Percentiles rank a stretch among this genome's conserved stretches.
Evolutionary conservation across 352 stramenopile species (phyloP).

Genomic region (Phytophthora sp.): DNA sequence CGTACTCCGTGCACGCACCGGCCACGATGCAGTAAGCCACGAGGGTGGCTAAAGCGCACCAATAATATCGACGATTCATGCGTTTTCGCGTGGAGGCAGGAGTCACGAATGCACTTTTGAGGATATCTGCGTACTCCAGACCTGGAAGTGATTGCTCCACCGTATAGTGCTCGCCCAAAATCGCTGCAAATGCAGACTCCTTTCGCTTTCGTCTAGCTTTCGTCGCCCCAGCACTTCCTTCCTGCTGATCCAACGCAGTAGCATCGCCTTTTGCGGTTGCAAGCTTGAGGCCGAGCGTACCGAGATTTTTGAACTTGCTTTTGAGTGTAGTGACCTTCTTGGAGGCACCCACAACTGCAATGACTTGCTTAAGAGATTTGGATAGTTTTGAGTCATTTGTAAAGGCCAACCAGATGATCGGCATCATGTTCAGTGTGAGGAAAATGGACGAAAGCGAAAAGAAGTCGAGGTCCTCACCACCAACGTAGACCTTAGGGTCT

Average conservation of each 20-base stretch:
- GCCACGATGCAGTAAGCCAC: slow-evolving; percentile 71
- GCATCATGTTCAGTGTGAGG: slow-evolving; percentile 89
- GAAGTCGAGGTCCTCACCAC: slow-evolving; percentile 72
- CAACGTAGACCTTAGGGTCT: slow-evolving; percentile 74
- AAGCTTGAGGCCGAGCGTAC: slow-evolving; percentile 77
- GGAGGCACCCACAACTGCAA: slow-evolving; percentile 71
- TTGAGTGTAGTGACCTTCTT: slow-evolving; percentile 86
- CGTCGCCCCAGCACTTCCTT: not conserved
- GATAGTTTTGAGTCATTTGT: slow-evolving; percentile 88
- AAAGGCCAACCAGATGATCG: slow-evolving; percentile 92
- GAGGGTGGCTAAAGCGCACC: slow-evolving; percentile 49
- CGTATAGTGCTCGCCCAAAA: slow-evolving; percentile 83
- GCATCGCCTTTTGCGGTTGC: slow-evolving; percentile 49
- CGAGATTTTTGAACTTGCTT: slow-evolving; percentile 85
- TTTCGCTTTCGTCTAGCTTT: slow-evolving; percentile 44
- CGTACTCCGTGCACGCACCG: slow-evolving; percentile 56
- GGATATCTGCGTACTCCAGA: slow-evolving; percentile 74
- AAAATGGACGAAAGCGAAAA: slow-evolving; percentile 83
- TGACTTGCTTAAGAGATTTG: slow-evolving; percentile 82
- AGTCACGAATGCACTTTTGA: slow-evolving; percentile 83
- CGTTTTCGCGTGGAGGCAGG: slow-evolving; percentile 48
- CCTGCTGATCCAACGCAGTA: not conserved
- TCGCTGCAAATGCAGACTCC: slow-evolving; percentile 73
- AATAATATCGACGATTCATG: slow-evolving; percentile 64
- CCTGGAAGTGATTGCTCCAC: slow-evolving; percentile 78